Evolutionary conservation across 345 rosid genomes (phyloP), one percentile per base, ranked within the genome.

Genomic region (Eucalyptus camaldulensis): DNA sequence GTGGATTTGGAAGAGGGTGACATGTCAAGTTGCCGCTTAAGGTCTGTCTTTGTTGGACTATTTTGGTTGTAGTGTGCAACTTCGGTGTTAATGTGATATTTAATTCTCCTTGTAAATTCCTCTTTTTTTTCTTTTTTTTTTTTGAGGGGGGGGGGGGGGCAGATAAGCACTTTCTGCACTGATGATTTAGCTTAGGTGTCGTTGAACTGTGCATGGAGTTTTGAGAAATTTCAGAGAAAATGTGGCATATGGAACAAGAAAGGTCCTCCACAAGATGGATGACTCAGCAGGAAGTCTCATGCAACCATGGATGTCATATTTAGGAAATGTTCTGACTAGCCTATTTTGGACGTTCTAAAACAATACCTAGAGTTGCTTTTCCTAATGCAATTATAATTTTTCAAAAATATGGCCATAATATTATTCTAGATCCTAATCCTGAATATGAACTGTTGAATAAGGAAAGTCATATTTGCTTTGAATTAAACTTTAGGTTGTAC

Each of bases 111-210:
- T 72, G 22, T 43, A 76, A 17, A 72, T 33, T 33, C 7, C 44
- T 33, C 10, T 53, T 19, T 0, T 51, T 16, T 16, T 6, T 29
- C 13, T 62, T 13, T 6, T 29, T 29, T 62, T 13, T 62, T 29
- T 4, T 8, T 33, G 8, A 16, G 8, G 4, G 1, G 1, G 0
- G 4, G 24, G 56, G 24, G 24, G 10, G 22, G 17, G 80, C 10
- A 19, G 80, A 33, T 37, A 10, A 47, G 83, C 14, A 21, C 83
- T 37, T 72, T 45, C 27, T 19, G 27, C 83, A 72, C 6, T 72
- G 83, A 72, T 37, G 8, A 37, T 72, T 21, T 72, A 19, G 27
- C 27, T 76, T 76, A 37, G 83, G 83, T 76, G 27, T 76, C 1
- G 2, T 76, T 3, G 12, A 76, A 10, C 47, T 76, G 9, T 37